Conservation (phyloP, 2,329 filamentous ascomycete species). For the Cercospora berteroae region DNA sequence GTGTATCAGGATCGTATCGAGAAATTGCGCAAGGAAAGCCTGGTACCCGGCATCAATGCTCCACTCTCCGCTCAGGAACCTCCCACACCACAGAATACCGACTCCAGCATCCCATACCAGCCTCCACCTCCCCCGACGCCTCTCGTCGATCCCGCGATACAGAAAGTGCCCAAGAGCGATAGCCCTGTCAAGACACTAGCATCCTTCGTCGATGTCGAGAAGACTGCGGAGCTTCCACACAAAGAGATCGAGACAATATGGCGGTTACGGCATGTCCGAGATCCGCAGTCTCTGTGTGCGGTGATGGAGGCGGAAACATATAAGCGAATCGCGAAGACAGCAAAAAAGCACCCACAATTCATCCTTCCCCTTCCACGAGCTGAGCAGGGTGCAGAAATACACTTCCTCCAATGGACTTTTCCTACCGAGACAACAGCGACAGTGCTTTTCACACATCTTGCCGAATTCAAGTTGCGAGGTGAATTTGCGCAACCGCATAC, state of each 20-base stretch:
- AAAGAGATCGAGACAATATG: conserved; percentile 86
- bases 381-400: conserved; percentile 76
- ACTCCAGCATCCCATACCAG: conserved; percentile 36
- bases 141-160: conserved; percentile 27
- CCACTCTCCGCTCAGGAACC: conserved; percentile 38
- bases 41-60: conserved; percentile 53
- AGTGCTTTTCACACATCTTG: conserved; percentile 88
- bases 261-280: conserved; percentile 78
- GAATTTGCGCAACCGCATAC: conserved; percentile 92
- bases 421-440: conserved; percentile 60
- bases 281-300: conserved; percentile 77
- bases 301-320: conserved; percentile 74
- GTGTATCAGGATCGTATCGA: conserved; percentile 84
- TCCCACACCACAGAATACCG: conserved; percentile 27
- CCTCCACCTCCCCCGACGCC: conserved; percentile 40
- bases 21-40: conserved; percentile 65
- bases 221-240: conserved; percentile 67
- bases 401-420: conserved; percentile 96
- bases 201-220: conserved; percentile 75
- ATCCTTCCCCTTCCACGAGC: conserved; percentile 77
- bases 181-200: conserved; percentile 62
- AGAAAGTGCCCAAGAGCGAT: conserved; percentile 39
- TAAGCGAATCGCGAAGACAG: conserved; percentile 66
- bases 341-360: conserved; percentile 78
- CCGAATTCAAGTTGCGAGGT: conserved; percentile 86